Percentiles rank a stretch among this genome's conserved stretches.
phyloP scores from a whole-genome alignment of 176 grass and related monocot genomes.

The Coix lacrymajobi region DNA sequence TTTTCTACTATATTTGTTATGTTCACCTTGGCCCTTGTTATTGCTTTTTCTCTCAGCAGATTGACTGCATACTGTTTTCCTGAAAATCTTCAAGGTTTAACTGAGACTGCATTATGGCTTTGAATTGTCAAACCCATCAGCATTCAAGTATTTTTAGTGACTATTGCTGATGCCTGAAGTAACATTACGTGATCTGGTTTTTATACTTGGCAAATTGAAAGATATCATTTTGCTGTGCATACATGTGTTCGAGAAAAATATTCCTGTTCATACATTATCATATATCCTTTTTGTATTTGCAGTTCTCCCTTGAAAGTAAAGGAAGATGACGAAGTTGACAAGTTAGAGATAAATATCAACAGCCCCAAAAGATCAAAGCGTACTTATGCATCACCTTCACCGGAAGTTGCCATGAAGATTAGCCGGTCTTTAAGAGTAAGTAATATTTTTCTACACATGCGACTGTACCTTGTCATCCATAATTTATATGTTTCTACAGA shows the following conservation, averaged over 20 bases:
- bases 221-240: not conserved
- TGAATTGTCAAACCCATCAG: not conserved
- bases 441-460: not conserved
- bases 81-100: not conserved
- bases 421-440: conserved; percentile 76
- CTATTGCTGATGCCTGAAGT: not conserved
- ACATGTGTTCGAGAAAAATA: not conserved
- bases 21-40: not conserved
- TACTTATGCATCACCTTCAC: conserved; percentile 69
- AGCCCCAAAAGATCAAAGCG: conserved; percentile 58
- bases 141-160: not conserved
- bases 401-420: conserved; percentile 91
- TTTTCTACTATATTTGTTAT: conserved; percentile 9
- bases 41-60: not conserved
- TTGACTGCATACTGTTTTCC: not conserved
- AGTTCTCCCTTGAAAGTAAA: conserved; percentile 93
- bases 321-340: conserved; percentile 94
- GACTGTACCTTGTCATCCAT: not conserved
- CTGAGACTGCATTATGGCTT: not conserved
- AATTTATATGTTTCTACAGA: not conserved
- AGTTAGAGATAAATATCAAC: conserved; percentile 75
- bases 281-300: conserved; percentile 1
- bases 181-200: not conserved
- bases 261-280: not conserved
- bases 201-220: not conserved